Conservation (phyloP, 768 basidiomycete genomes). For the Lenzites betulinus region DNA sequence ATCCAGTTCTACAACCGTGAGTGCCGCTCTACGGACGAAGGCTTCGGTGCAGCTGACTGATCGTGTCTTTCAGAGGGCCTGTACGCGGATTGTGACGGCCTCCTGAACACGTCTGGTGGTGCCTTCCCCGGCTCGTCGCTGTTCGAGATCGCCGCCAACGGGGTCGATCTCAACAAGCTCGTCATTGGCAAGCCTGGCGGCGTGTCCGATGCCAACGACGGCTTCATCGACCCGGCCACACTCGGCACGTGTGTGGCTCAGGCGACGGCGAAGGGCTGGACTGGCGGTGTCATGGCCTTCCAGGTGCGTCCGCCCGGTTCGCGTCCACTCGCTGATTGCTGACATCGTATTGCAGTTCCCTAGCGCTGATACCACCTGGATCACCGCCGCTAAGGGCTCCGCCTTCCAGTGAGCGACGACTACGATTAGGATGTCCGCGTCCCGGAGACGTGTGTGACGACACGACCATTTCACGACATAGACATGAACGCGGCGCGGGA, state of each 20-base stretch:
- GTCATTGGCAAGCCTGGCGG: conserved; percentile 68
- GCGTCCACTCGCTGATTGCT: background rate
- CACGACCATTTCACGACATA: background rate
- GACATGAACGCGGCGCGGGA: background rate
- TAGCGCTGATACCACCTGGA: conserved; percentile 17
- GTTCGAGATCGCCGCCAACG: conserved; percentile 52
- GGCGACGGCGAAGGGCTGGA: conserved; percentile 40
- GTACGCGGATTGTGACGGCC: conserved; percentile 39
- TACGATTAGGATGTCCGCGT: background rate
- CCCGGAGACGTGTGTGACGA: conserved; percentile 1
- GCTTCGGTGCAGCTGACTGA: background rate
- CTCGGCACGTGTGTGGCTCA: conserved; percentile 36
- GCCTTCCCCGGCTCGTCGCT: conserved; percentile 42
- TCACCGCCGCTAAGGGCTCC: conserved; percentile 14
- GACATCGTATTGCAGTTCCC: conserved; percentile 7
- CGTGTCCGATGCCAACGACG: conserved; percentile 36
- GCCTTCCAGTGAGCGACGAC: conserved; percentile 7
- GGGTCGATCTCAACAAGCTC: conserved; percentile 57
- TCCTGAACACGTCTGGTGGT: conserved; percentile 40
- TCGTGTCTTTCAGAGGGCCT: conserved; percentile 14
- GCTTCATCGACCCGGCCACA: conserved; percentile 34
- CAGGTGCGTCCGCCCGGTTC: background rate
- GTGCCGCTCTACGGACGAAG: background rate
- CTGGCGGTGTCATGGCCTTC: conserved; percentile 41
- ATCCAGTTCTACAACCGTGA: conserved; percentile 19